These are phyloP conservation scores for Ceratocystis diversiconidia DNA, from an alignment of 2,329 filamentous ascomycete genomes.

Conservation along the genomic window DNA sequence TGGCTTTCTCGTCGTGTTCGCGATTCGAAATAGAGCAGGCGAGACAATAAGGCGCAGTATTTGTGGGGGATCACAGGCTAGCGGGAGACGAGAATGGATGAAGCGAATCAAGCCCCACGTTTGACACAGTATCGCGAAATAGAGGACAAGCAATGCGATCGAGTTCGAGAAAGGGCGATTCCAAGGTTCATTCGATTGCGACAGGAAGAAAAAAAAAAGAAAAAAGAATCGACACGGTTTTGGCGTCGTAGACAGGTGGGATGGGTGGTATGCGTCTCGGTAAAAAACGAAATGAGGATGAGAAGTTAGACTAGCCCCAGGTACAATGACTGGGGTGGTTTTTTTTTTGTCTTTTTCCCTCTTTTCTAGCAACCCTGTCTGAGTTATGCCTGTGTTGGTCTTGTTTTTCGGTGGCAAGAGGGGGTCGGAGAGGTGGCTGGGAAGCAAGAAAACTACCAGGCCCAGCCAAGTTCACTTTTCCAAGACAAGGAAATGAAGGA, in stretches of 20 bases:
- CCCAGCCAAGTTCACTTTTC: not conserved
- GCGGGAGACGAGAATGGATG: not conserved
- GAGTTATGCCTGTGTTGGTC: not conserved
- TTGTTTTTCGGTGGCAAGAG: not conserved
- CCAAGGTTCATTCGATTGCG: not conserved
- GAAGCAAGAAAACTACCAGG: not conserved
- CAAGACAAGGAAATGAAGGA: not conserved
- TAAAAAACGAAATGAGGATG: conserved; percentile 16
- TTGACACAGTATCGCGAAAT: not conserved
- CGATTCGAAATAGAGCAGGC: not conserved
- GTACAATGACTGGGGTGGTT: conserved; percentile 8
- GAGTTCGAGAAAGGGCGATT: not conserved
- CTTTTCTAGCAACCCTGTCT: not conserved
- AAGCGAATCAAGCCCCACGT: not conserved
- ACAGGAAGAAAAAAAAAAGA: not conserved
- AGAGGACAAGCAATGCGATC: conserved; percentile 6
- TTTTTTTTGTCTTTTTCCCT: not conserved
- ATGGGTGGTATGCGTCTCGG: conserved; percentile 6
- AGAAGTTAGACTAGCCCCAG: conserved; percentile 8
- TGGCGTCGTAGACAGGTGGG: not conserved
- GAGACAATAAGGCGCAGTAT: not conserved
- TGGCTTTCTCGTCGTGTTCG: not conserved
- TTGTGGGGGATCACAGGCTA: not conserved
- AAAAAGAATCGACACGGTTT: not conserved
- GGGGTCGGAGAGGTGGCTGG: conserved; percentile 14